Base-by-base conservation (phyloP, 2,329 filamentous ascomycete genomes). In the Dothidotthia symphoricarpi region DNA sequence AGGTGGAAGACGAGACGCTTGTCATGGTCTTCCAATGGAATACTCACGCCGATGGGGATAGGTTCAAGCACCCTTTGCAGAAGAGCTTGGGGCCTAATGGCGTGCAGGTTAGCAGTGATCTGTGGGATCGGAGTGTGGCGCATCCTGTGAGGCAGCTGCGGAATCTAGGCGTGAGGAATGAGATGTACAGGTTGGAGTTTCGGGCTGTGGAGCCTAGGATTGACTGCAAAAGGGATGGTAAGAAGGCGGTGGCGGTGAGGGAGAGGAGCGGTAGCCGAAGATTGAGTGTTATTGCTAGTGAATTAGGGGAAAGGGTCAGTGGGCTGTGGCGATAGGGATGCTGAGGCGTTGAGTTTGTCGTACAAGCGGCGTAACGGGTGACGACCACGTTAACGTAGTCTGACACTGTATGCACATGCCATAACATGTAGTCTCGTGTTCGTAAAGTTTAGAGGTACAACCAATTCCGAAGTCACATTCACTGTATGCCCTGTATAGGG, bases 11-110 rank as follows among this genome's bases (percentile, higher is more conserved):
- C 10, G 58, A 61, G 40, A 54, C 52, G 8, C 45, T 63, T 12
- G 35, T 63, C 32, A 61, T 57, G 54, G 45, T 61, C 2, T 61
- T 63, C 44, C 53, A 57, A 31, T 63, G 59, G 59, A 49, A 37
- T 12, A 53, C 44, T 31, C 53, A 47, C 27, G 45, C 32, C n/a
- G 48, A 50, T 31, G 59, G 46, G 7, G 58, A 58, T 6, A 42
- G 58, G 10, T 63, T 61, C 47, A 59, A 59, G 35, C 48, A 61
- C 32, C 53, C 53, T 6, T 34, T 56, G 15, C 53, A 54, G 36
- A 53, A 46, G 34, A 61, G 58, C 34, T 49, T 45, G 31, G 58
- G 59, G 7, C 45, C 40, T 8, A 61, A 62, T 19, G 44, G 43
- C 5, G 39, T 49, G 25, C 35, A 40, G n/a, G 45, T 61, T 30